Base-by-base conservation (phyloP, 225 moss, liverwort and hornwort species). In the Climacium dendroides region DNA sequence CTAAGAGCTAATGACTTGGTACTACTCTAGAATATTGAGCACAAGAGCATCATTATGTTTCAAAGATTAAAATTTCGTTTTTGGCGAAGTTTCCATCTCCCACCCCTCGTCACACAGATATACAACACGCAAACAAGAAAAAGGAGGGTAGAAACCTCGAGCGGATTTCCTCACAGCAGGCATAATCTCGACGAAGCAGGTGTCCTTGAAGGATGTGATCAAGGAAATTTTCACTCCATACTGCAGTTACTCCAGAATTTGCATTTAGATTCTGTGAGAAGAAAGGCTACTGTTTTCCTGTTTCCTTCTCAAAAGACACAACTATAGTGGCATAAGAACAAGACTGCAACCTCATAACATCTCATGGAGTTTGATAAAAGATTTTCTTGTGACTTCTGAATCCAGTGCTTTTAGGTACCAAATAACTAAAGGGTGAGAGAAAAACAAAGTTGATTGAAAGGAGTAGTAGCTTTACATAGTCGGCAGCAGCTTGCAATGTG, bases 191-290 rank as follows among this genome's bases (percentile, higher is more conserved):
- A 97, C 88, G 58, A 94, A 95, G 76, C 79, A 93, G 13, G 94
- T 95, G 75, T 94, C 95, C 85, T 93, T 96, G 91, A 96, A 96
- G 57, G 95, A 96, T 25, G 94, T 96, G 80, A 97, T 90, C 90
- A 95, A 87, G 79, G 89, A 92, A 73, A 95, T 92, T 86, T 91
- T 96, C 70, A 94, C 92, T 88, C 96, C 96, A 77, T 94, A 96
- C 95, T 97, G 92, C 89, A 89, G 32, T 29, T 48, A 66, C 20
- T 90, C 70, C 74, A 79, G 57, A 65, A 32, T 59, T 25, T 48
- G 39, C 19, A 78, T 25, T 78, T 72, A 83, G 60, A 85, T 63
- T 41, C 58, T 85, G 19, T 26, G 19, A 82, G 67, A 82, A 52
- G 65, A 66, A 66, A 53, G 82, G 66, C 6, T n/a, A 66, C 19